Evolutionary conservation across 108 stramenopile genomes (phyloP).

Genomic region (Cyclostephanos invisitatus): DNA sequence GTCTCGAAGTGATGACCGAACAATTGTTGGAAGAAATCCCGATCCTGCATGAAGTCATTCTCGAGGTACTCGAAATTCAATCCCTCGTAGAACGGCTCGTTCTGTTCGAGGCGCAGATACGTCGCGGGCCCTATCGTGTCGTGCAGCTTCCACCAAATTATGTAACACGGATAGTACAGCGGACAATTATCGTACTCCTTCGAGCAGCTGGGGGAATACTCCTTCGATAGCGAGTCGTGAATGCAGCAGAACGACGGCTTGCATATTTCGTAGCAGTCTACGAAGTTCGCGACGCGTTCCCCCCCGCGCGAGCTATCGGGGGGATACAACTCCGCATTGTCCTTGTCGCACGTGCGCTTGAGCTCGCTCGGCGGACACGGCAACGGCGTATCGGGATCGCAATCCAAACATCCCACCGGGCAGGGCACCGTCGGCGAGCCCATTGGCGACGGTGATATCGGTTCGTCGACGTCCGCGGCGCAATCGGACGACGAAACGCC

Average conservation of each 20-base stretch:
- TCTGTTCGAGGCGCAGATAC: slow-evolving; percentile 47
- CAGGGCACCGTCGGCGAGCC: slow-evolving; percentile 6
- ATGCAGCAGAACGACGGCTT: slow-evolving; percentile 65
- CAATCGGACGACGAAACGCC: slow-evolving; percentile 5
- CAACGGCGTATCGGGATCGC: slow-evolving; percentile 42
- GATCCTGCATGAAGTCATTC: slow-evolving; percentile 34
- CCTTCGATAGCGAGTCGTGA: slow-evolving; percentile 42
- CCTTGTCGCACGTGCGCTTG: slow-evolving; percentile 48
- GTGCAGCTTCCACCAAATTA: slow-evolving; percentile 62
- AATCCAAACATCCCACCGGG: slow-evolving; percentile 45
- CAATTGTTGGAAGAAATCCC: slow-evolving; percentile 43
- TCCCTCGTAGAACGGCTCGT: slow-evolving; percentile 51
- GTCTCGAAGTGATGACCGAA: slow-evolving; percentile 58
- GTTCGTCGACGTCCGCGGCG: slow-evolving; percentile 5
- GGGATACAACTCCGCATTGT: slow-evolving; percentile 34
- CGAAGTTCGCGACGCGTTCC: slow-evolving; percentile 40
- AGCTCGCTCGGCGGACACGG: slow-evolving; percentile 42
- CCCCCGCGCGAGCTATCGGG: slow-evolving; percentile 14
- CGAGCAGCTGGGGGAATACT: slow-evolving; percentile 37
- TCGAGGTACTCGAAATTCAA: slow-evolving; percentile 27
- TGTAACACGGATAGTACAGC: slow-evolving; percentile 58
- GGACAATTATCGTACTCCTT: slow-evolving; percentile 52
- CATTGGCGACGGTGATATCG: neutral
- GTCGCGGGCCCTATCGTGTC: slow-evolving; percentile 63
- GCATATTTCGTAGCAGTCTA: slow-evolving; percentile 58